Base-by-base conservation (phyloP, 2,329 filamentous ascomycete genomes). In the Conoideocrella luteorostrata region DNA sequence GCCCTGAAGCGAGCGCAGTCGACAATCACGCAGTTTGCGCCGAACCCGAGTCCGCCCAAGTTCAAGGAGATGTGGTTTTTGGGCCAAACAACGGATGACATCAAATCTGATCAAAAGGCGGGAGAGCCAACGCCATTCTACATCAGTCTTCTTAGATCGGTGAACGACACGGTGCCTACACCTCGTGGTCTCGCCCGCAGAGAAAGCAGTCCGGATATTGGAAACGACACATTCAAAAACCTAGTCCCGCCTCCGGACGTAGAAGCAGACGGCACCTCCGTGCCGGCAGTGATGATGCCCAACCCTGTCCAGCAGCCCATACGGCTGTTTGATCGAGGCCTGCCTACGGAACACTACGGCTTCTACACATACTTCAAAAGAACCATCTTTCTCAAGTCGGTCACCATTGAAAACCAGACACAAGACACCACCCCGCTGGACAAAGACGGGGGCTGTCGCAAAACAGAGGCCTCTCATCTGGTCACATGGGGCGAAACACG, bases 331-430 rank as follows among this genome's bases (percentile, higher is more conserved):
- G 88, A 97, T 61, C 85, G 89, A 17, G 89, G 86, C 15, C 71
- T 86, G 22, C 68, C 76, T 2, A 84, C 83, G 0, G 91, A 97
- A 62, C 88, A 95, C 65, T 96, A 94, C 63, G 88, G 88, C 3
- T 96, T 96, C 67, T 96, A 95, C 67, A 86, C 78, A 1, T 94
- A 95, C 70, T 97, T 86, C 63, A 82, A 89, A 65, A 87, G 89
- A 51, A 85, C 84, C 7, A 87, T 95, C 50, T 95, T 91, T 68
- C 72, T 95, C 49, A 80, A 82, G 53, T 81, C 79, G 13, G 66
- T 73, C 10, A 64, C 65, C 1, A 60, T 67, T 1, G 59, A 78
- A 46, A 73, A 75, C 49, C 56, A 57, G n/a, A 69, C 69, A 13
- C 57, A 59, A 12, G 59, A 66, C n/a, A 58, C 66, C 39, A 61